These are phyloP conservation scores for Mycena rebaudengoi DNA, from an alignment of 768 basidiomycete species.

Conservation along the genomic window DNA sequence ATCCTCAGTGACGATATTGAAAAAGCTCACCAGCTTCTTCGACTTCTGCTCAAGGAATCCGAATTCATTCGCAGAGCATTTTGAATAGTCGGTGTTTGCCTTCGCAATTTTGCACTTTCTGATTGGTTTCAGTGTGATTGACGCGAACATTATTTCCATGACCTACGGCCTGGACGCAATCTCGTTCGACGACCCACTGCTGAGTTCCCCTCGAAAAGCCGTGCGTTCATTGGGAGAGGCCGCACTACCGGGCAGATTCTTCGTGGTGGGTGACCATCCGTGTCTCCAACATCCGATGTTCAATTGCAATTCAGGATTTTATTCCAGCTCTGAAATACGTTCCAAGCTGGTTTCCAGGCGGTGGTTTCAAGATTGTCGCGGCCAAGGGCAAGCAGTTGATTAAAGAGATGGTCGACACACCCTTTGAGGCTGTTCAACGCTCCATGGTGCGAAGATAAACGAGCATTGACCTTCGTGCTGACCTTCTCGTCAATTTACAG, in stretches of 20 bases:
- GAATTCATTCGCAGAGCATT: neutral
- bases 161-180: neutral
- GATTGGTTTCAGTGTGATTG: neutral
- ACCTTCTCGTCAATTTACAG: too few relatives aligned
- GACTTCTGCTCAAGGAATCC: neutral
- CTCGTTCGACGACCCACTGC: neutral
- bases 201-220: neutral
- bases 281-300: neutral
- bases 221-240: neutral
- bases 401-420: neutral
- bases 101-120: neutral
- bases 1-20: too few relatives aligned
- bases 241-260: neutral
- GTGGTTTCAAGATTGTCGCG: conserved; percentile 26
- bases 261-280: neutral
- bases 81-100: neutral
- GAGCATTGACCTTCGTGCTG: neutral
- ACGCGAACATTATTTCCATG: neutral
- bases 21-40: too few relatives aligned
- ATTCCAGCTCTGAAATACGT: conserved; percentile 30
- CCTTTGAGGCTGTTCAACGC: neutral
- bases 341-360: conserved; percentile 29
- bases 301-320: conserved; percentile 13
- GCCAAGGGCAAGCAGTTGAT: conserved; percentile 12
- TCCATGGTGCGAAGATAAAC: neutral